phyloP scores from a whole-genome alignment of 75 land plant genomes.

The Larix kaempferi region DNA sequence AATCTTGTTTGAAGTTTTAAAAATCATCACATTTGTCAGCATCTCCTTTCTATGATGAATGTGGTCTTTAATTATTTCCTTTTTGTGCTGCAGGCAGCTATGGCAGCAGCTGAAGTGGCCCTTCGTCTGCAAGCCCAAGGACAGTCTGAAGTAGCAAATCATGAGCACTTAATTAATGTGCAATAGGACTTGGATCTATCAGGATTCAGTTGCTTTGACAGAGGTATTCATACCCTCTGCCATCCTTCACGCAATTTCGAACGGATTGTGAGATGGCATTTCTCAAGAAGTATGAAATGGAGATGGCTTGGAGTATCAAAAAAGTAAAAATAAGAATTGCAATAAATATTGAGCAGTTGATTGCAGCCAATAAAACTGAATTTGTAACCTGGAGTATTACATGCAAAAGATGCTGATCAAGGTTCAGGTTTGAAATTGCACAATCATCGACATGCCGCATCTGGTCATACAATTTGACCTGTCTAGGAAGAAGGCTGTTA shows the following conservation, averaged over 20 bases:
- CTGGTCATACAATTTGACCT: not conserved
- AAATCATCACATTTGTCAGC: not conserved
- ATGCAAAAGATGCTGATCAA: not conserved
- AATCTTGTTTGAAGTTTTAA: not conserved
- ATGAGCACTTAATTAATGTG: constrained; percentile 29
- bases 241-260: not conserved
- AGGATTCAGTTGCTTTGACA: not conserved
- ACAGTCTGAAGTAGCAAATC: constrained; percentile 36
- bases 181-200: constrained; percentile 7
- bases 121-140: constrained; percentile 54
- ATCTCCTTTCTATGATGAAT: not conserved
- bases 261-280: not conserved
- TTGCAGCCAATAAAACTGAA: not conserved
- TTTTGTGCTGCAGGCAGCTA: constrained; percentile 47
- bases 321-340: constrained; percentile 1
- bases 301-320: not conserved
- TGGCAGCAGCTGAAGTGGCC: constrained; percentile 71
- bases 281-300: not conserved
- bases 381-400: not conserved
- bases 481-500: not conserved
- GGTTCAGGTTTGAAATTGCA: not conserved
- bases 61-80: not conserved
- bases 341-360: not conserved
- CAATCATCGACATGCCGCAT: not conserved
- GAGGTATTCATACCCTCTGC: not conserved